These are phyloP conservation scores for Apiotrichum sp. DNA, from an alignment of 1,284 basidiomycete genomes.

Conservation along the genomic window DNA sequence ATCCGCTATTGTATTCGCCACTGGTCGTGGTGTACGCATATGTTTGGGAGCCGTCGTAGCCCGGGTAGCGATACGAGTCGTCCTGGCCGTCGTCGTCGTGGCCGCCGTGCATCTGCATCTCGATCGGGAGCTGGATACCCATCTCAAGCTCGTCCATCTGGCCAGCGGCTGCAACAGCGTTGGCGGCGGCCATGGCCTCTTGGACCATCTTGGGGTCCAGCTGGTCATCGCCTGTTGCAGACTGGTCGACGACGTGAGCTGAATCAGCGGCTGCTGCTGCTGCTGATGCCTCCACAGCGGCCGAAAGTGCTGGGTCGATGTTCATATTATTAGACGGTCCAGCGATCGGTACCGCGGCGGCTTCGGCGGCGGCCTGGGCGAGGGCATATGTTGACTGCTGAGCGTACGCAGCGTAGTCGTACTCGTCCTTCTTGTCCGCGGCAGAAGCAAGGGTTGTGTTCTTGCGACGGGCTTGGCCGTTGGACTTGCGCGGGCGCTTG, in stretches of 20 bases:
- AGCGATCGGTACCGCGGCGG: conserved; percentile 1
- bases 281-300: background rate
- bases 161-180: conserved; percentile 20
- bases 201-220: conserved; percentile 38
- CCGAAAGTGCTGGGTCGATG: background rate
- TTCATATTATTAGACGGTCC: background rate
- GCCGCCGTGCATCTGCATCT: conserved; percentile 44
- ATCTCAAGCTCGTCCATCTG: conserved; percentile 46
- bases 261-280: too few relatives aligned
- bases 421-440: conserved; percentile 8
- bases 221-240: background rate
- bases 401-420: conserved; percentile 13
- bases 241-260: background rate
- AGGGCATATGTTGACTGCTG: conserved; percentile 1
- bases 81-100: conserved; percentile 26
- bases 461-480: conserved; percentile 18
- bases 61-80: background rate
- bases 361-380: background rate
- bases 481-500: conserved; percentile 19
- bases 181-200: conserved; percentile 37
- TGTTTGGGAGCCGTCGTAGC: conserved; percentile 5
- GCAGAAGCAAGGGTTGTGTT: conserved; percentile 1
- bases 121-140: conserved; percentile 44
- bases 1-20: background rate
- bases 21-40: background rate